Conservation (phyloP, 1,139 yeast species). For the Kodamaea fungicola region DNA sequence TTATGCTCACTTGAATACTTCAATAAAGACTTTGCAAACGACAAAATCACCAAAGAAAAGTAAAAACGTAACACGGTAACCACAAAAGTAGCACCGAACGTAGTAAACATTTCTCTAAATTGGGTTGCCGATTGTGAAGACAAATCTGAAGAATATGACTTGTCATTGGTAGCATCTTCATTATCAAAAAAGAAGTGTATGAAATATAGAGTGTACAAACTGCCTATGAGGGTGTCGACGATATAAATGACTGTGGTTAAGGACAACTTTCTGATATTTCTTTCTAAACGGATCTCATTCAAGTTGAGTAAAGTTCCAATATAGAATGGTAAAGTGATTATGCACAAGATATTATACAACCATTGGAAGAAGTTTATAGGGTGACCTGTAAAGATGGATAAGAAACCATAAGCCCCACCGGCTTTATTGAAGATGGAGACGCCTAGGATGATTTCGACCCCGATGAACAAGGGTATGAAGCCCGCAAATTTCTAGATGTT, state of each 20-base stretch:
- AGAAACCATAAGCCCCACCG: constrained; percentile 82
- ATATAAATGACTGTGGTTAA: constrained; percentile 62
- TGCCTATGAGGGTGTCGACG: constrained; percentile 63
- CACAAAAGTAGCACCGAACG: constrained; percentile 53
- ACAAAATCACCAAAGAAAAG: constrained; percentile 59
- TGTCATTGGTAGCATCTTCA: constrained; percentile 10
- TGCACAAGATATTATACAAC: constrained; percentile 69
- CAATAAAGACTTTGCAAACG: constrained; percentile 52
- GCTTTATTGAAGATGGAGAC: constrained; percentile 82
- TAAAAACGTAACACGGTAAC: constrained; percentile 59
- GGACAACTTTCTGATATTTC: constrained; percentile 46
- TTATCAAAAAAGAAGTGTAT: constrained; percentile 68
- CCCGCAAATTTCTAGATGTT: constrained; percentile 19
- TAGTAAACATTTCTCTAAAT: constrained; percentile 67
- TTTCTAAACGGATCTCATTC: constrained; percentile 18
- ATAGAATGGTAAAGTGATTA: constrained; percentile 64
- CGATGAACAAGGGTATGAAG: constrained; percentile 73
- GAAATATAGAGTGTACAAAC: constrained; percentile 71
- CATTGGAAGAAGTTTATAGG: constrained; percentile 82
- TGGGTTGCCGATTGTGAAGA: constrained; percentile 63
- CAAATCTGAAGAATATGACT: constrained; percentile 12
- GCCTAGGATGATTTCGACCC: constrained; percentile 81
- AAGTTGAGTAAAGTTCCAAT: constrained; percentile 53
- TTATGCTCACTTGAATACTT: constrained; percentile 14
- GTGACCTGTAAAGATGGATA: constrained; percentile 87